phyloP scores from a whole-genome alignment of 768 basidiomycete species.

The Ramaria sp. region DNA sequence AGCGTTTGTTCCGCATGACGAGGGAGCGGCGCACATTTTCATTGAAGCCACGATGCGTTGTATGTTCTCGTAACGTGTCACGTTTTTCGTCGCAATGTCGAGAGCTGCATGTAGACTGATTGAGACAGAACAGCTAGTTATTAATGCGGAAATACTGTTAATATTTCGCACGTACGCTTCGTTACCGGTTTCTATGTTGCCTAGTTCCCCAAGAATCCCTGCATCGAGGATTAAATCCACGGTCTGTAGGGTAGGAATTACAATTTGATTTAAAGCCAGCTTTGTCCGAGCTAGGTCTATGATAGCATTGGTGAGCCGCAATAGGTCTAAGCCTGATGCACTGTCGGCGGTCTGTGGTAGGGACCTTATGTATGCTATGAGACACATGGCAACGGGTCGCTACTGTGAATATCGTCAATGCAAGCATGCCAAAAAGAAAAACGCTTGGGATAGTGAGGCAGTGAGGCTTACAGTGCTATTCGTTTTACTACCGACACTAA shows the following conservation, averaged over 20 bases:
- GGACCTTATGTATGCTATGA: conserved; percentile 44
- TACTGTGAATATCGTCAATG: conserved; percentile 34
- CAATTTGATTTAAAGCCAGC: conserved; percentile 52
- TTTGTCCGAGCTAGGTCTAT: conserved; percentile 41
- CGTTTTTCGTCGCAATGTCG: conserved; percentile 46
- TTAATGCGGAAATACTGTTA: neutral
- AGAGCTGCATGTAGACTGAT: conserved; percentile 46
- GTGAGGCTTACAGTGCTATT: conserved; percentile 62
- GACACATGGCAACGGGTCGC: conserved; percentile 51
- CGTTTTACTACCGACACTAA: conserved; percentile 77
- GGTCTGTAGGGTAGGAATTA: conserved; percentile 76
- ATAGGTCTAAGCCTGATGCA: conserved; percentile 33
- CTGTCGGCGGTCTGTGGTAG: conserved; percentile 33
- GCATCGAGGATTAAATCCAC: conserved; percentile 65
- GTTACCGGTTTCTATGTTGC: conserved; percentile 34
- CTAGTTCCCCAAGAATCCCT: conserved; percentile 43
- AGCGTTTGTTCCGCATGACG: neutral
- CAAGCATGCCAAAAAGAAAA: conserved; percentile 11
- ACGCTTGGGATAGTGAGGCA: conserved; percentile 4
- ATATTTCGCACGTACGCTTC: conserved; percentile 33
- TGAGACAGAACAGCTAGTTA: conserved; percentile 1
- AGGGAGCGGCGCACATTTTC: conserved; percentile 54
- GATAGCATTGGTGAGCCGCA: conserved; percentile 48
- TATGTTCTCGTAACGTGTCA: conserved; percentile 67
- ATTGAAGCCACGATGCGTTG: conserved; percentile 72